Base-by-base conservation (phyloP, 345 rosid species). In the Microthlaspi erraticum region DNA sequence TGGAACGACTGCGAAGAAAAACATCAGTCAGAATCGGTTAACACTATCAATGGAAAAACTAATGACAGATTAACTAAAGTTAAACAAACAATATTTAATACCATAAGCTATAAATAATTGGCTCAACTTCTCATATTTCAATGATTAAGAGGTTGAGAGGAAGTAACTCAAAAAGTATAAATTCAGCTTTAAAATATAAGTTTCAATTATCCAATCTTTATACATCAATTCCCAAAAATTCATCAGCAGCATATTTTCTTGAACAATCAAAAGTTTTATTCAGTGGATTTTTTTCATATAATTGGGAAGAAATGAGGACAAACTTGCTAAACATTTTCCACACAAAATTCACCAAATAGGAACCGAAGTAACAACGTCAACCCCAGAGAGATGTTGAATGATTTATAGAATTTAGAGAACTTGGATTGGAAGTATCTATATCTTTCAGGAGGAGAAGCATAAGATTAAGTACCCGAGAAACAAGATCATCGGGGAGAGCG, bases 401-500 rank as follows among this genome's bases (percentile, higher is more conserved):
- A 34, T 68, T 37, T 60, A 23, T 10, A 31, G 4, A 43, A 53
- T 26, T 41, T 31, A 9, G 44, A 38, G 32, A 73, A 55, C 17
- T 55, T 64, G 1, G n/a, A 12, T 55, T 64, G 1, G n/a, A 12
- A 20, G 11, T 7, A 54, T 33, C 0, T 52, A 18, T 10, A 29
- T 10, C 32, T 2, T n/a, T 1, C 48, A 14, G 10, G 18, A 10
- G 11, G 43, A 46, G n/a, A 19, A 36, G 26, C 2, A 23, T 23
- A 23, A 23, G 26, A 14, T 9, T 16, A 12, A 58, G 56, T 81
- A 90, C 98, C 86, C 67, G 68, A 36, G 96, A 90, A 54, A 83
- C 77, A 62, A 92, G 82, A 70, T 92, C 91, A 66, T 78, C 70
- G 41, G 82, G 87, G 72, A 84, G 85, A 69, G 98, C 93, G 5